These are phyloP conservation scores for Chaetomiaceae sp. DNA, from an alignment of 2,329 filamentous ascomycete genomes.

Conservation along the genomic window DNA sequence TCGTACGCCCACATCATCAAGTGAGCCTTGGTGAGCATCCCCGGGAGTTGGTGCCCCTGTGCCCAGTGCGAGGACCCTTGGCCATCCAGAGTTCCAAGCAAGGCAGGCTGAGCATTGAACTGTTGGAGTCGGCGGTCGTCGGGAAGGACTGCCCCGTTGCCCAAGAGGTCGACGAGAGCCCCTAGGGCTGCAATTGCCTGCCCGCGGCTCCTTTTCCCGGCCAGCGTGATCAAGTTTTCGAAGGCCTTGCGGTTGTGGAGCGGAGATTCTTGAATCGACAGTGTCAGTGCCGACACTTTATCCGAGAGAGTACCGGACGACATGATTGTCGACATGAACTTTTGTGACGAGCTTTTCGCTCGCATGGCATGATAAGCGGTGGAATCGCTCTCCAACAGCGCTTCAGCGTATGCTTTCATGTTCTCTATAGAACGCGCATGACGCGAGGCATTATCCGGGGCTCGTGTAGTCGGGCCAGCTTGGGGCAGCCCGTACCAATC, in stretches of 20 bases:
- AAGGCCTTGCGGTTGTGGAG: constrained; percentile 87
- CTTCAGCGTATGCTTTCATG: constrained; percentile 63
- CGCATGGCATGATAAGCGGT: constrained; percentile 66
- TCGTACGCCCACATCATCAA: constrained; percentile 87
- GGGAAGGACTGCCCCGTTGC: constrained; percentile 79
- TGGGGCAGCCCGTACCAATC: constrained; percentile 50
- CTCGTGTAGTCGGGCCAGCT: constrained; percentile 37
- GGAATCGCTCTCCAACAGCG: constrained; percentile 72
- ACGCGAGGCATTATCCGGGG: constrained; percentile 40
- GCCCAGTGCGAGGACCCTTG: constrained; percentile 56
- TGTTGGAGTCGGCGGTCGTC: constrained; percentile 71
- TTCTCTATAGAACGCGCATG: constrained; percentile 40
- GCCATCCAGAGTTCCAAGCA: constrained; percentile 65
- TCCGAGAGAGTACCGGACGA: constrained; percentile 91
- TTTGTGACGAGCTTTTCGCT: constrained; percentile 79
- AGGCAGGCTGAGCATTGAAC: constrained; percentile 72
- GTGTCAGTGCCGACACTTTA: constrained; percentile 89
- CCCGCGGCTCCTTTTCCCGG: constrained; percentile 88
- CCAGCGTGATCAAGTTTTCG: constrained; percentile 73
- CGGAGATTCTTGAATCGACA: constrained; percentile 93
- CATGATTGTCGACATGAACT: constrained; percentile 97
- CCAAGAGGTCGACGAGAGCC: constrained; percentile 89
- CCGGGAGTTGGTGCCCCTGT: constrained; percentile 63
- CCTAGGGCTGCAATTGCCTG: constrained; percentile 90
- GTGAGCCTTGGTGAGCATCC: constrained; percentile 66